Evolutionary conservation across 257 asterid species (phyloP).

Genomic region (Vinca minor): DNA sequence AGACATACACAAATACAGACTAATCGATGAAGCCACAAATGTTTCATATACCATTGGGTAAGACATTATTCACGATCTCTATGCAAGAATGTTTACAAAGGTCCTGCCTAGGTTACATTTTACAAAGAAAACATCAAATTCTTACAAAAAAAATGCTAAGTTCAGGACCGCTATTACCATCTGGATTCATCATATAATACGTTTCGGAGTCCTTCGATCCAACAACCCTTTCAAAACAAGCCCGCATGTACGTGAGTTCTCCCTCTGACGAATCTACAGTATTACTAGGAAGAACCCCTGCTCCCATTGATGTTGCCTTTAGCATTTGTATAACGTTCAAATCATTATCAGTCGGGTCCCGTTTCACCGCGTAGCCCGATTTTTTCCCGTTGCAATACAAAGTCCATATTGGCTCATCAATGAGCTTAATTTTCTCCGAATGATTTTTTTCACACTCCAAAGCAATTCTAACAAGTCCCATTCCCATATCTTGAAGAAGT

Average conservation of each 20-base stretch:
- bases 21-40: too few relatives aligned
- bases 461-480: slow-evolving; percentile 72
- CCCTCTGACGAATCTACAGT: slow-evolving; percentile 30
- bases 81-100: too few relatives aligned
- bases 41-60: too few relatives aligned
- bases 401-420: slow-evolving; percentile 84
- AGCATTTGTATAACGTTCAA: slow-evolving; percentile 55
- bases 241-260: slow-evolving; percentile 76
- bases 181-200: slow-evolving; percentile 86
- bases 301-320: slow-evolving; percentile 83
- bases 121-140: slow-evolving; percentile 21
- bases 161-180: slow-evolving; percentile 78
- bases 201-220: slow-evolving; percentile 89
- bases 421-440: slow-evolving; percentile 48
- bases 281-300: slow-evolving; percentile 59
- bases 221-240: slow-evolving; percentile 63
- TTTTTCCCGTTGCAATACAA: slow-evolving; percentile 71
- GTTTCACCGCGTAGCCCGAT: slow-evolving; percentile 68
- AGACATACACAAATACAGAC: too few relatives aligned
- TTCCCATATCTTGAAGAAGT: slow-evolving; percentile 83
- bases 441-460: slow-evolving; percentile 67
- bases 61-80: too few relatives aligned
- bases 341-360: slow-evolving; percentile 72
- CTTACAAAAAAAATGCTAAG: slow-evolving; percentile 77
- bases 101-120: too few relatives aligned